phyloP scores from a whole-genome alignment of 1,284 basidiomycete genomes.

The Stygiomarasmius scandens region DNA sequence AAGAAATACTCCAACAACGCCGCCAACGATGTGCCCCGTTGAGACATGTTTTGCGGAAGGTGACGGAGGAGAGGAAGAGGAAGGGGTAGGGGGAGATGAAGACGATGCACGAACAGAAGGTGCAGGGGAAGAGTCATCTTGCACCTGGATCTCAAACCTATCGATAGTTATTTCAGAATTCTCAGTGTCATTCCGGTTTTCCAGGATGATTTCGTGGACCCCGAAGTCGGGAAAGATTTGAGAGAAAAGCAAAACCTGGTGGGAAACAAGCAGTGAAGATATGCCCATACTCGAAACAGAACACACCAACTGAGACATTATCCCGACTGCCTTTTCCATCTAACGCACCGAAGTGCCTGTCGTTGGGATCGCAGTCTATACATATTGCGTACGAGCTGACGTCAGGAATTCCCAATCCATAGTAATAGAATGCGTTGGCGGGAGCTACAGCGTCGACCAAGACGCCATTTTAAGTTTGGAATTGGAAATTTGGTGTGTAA shows the following conservation, averaged over 20 bases:
- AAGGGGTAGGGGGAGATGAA: constrained; percentile 2
- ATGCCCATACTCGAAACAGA: neutral
- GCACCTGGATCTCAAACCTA: constrained; percentile 28
- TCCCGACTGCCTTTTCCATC: constrained; percentile 27
- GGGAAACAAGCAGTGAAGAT: neutral
- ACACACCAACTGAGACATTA: constrained; percentile 27
- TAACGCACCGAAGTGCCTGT: constrained; percentile 24
- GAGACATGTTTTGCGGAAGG: neutral
- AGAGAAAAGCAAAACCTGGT: neutral
- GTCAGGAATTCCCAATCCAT: constrained; percentile 24
- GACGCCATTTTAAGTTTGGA: neutral
- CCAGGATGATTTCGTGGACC: constrained; percentile 1
- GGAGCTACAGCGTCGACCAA: too few species aligned
- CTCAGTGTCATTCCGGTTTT: constrained; percentile 9
- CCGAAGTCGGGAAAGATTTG: neutral
- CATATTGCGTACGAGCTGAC: constrained; percentile 27
- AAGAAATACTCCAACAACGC: neutral
- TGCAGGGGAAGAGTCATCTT: neutral
- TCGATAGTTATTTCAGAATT: constrained; percentile 33
- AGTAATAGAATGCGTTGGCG: constrained; percentile 32
- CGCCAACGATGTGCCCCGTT: constrained; percentile 7
- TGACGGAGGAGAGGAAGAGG: neutral
- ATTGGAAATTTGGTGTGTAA: too few species aligned
- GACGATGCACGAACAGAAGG: neutral
- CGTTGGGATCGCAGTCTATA: constrained; percentile 32